Percentiles rank a stretch among this genome's conserved stretches.
These are phyloP conservation scores for Globisporangium iwayamae DNA, from an alignment of 352 stramenopile genomes.

Conservation along the genomic window DNA sequence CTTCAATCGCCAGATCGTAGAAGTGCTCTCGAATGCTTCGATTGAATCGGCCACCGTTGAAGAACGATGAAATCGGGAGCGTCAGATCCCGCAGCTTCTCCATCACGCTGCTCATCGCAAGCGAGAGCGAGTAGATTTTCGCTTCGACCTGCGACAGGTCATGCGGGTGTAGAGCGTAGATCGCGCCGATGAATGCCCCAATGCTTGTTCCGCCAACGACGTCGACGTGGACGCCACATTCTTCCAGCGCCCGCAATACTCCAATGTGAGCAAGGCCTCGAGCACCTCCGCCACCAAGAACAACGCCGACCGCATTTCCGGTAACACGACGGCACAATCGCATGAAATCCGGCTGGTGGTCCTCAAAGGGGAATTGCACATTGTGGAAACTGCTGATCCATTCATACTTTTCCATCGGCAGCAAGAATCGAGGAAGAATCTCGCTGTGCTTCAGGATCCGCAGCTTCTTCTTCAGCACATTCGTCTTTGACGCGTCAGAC, in stretches of 20 bases:
- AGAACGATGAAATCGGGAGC: slow-evolving; percentile 87
- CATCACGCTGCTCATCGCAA: slow-evolving; percentile 61
- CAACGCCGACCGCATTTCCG: slow-evolving; percentile 90
- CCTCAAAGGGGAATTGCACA: slow-evolving; percentile 73
- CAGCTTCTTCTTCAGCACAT: slow-evolving; percentile 54
- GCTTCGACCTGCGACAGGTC: slow-evolving; percentile 51
- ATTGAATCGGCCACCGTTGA: slow-evolving; percentile 86
- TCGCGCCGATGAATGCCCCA: slow-evolving; percentile 79
- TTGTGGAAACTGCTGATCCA: slow-evolving; percentile 88
- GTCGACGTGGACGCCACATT: slow-evolving; percentile 91
- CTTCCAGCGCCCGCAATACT: slow-evolving; percentile 90
- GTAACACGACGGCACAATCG: slow-evolving; percentile 90
- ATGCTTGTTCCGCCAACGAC: slow-evolving; percentile 92
- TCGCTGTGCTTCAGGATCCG: slow-evolving; percentile 53
- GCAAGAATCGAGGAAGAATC: slow-evolving; percentile 61
- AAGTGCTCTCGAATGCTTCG: slow-evolving; percentile 66
- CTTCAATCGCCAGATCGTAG: slow-evolving; percentile 78
- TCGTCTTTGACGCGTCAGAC: slow-evolving; percentile 47
- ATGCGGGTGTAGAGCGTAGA: slow-evolving; percentile 78
- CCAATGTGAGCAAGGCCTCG: slow-evolving; percentile 93
- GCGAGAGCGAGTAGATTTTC: slow-evolving; percentile 57
- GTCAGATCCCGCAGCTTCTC: slow-evolving; percentile 85
- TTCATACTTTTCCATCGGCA: slow-evolving; percentile 83
- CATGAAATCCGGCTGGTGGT: slow-evolving; percentile 72
- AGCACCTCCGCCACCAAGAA: slow-evolving; percentile 92